Conservation (phyloP, 2,329 filamentous ascomycete species). For the Penicillium griseofulvum region DNA sequence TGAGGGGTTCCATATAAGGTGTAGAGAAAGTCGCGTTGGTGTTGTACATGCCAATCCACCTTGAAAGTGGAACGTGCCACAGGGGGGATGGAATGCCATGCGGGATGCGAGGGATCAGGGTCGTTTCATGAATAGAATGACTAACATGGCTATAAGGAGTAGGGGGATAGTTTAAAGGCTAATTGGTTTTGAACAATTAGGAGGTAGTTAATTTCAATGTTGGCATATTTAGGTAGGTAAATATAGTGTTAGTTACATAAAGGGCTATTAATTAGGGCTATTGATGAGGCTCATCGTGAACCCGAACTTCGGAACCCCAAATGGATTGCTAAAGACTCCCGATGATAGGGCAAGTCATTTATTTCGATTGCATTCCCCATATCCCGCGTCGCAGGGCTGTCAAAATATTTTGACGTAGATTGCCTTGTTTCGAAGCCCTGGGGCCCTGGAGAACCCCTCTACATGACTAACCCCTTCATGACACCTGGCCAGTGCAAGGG, state of each 20-base stretch:
- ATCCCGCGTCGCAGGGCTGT: slow-evolving; percentile 21
- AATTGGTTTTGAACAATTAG: not conserved
- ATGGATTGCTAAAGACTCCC: not conserved
- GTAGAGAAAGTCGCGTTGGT: slow-evolving; percentile 7
- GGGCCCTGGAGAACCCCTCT: not conserved
- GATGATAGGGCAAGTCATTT: not conserved
- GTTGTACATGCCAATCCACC: slow-evolving; percentile 18
- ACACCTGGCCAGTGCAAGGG: not conserved
- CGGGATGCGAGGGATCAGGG: slow-evolving; percentile 17
- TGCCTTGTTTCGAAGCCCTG: not conserved
- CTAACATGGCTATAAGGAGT: not conserved
- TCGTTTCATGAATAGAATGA: not conserved
- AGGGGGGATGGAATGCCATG: slow-evolving; percentile 20
- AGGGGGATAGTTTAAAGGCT: not conserved
- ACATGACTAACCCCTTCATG: slow-evolving; percentile 18
- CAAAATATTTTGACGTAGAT: not conserved
- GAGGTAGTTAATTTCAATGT: not conserved
- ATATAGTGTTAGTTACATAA: not conserved
- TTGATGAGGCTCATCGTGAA: not conserved
- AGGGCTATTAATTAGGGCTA: not conserved
- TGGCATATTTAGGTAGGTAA: not conserved
- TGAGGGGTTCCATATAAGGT: slow-evolving; percentile 4
- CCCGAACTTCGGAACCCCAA: not conserved
- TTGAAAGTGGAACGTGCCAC: slow-evolving; percentile 19
- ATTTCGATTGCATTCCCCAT: slow-evolving; percentile 15